Evolutionary conservation across 176 grass and related monocot species (phyloP), one percentile per base, ranked within the genome.

Genomic region (Aegilops longissima): DNA sequence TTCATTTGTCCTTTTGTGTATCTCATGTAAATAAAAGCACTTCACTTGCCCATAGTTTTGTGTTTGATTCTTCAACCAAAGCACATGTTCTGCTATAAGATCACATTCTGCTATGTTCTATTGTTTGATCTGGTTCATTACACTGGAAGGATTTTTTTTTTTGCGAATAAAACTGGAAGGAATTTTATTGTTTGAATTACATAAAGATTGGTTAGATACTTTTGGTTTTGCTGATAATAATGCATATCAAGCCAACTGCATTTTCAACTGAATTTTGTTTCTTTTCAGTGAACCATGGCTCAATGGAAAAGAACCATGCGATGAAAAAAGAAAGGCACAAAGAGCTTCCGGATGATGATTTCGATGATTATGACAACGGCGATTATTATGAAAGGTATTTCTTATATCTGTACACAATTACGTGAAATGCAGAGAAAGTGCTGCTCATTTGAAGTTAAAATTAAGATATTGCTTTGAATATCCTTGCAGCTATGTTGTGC

Each of bases 291-390:
- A 85, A 81, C 33, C 44, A 62, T 73, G 73, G n/a, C 72, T 87
- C 85, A 45, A 23, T 38, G 38, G 61, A 87, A 72, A 86, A 87
- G 78, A 59, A 82, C 70, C 17, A 14, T 12, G 59, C 38, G 23
- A 49, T 83, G 64, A 80, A 58, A 44, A 84, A 88, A 66, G 88
- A 85, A 65, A 85, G 67, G 25, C 78, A 42, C 73, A 87, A 90
- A 85, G 85, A 93, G 47, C 78, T 90, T 17, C 66, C 69, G 29
- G 85, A 85, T 79, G 74, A 83, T 80, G 69, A 80, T 61, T 80
- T 85, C 68, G 45, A 82, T 66, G 61, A 87, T 40, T 79, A 80
- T 52, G 81, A 87, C 5, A 66, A 66, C 3, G 80, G 80, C 61
- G 77, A 84, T 73, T 87, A 18, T 69, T 38, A 61, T 31, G 85